These are phyloP conservation scores for Rhipidocladum racemiflorum DNA, from an alignment of 176 grass and related monocot species.

Conservation along the genomic window DNA sequence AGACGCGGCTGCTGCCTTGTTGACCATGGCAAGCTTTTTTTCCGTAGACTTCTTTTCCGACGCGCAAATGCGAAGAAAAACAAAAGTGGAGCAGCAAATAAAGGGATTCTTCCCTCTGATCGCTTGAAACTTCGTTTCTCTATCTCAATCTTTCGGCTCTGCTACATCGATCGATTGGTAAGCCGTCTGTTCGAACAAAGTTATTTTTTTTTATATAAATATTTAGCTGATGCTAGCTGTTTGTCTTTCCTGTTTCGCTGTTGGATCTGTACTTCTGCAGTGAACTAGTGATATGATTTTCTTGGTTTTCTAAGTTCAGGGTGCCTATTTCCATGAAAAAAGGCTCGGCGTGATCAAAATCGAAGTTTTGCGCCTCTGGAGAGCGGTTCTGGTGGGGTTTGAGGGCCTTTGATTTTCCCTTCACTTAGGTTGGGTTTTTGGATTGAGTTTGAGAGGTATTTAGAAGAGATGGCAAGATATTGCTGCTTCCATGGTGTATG, in stretches of 20 bases:
- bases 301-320: slow-evolving; percentile 9
- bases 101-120: neutral
- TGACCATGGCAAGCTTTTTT: slow-evolving; percentile 25
- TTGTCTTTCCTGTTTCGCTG: neutral
- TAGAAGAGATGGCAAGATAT: slow-evolving; percentile 22
- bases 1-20: slow-evolving; percentile 17
- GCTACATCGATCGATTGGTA: neutral
- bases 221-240: neutral
- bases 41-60: slow-evolving; percentile 42
- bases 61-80: slow-evolving; percentile 35
- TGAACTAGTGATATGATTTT: neutral
- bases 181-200: neutral
- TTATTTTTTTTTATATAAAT: neutral
- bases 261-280: slow-evolving; percentile 28
- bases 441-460: neutral
- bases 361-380: neutral
- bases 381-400: slow-evolving; percentile 4
- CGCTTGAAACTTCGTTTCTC: neutral
- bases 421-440: neutral
- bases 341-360: slow-evolving; percentile 17
- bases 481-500: slow-evolving; percentile 37
- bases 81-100: neutral
- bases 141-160: neutral
- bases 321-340: slow-evolving; percentile 42
- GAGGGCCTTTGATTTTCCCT: neutral